A percentile compares a stretch with the other conserved stretches of the same genome.
Conservation (phyloP, 495 filamentous ascomycete species). For the Penicillium psychrofluorescens region DNA sequence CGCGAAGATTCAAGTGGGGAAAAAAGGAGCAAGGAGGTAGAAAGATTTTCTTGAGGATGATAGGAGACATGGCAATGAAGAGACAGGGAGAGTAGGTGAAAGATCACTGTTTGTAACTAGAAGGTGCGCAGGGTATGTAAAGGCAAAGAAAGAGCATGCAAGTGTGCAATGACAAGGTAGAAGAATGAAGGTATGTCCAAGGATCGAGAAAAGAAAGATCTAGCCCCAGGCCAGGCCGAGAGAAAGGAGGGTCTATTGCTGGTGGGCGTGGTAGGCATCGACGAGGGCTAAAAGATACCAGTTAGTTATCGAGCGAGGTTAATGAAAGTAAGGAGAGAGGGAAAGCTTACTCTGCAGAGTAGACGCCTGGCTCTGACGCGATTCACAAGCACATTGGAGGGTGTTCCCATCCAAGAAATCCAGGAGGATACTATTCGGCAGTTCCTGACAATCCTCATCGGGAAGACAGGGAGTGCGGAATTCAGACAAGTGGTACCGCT, state of each 20-base stretch:
- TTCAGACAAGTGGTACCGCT: constrained; percentile 73
- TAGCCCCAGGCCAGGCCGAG: neutral
- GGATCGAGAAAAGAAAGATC: no score
- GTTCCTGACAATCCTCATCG: constrained; percentile 80
- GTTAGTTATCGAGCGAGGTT: no score
- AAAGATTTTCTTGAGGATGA: neutral
- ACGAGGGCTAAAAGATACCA: constrained; percentile 12
- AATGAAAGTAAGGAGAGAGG: neutral
- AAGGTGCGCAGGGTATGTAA: no score
- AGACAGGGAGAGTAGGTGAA: no score
- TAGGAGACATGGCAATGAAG: neutral
- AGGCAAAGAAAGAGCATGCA: neutral
- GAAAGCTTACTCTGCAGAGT: constrained; percentile 58
- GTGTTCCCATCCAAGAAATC: constrained; percentile 79
- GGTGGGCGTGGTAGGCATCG: constrained; percentile 20
- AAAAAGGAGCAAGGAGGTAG: constrained; percentile 1
- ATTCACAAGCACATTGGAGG: constrained; percentile 81
- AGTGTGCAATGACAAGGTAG: neutral
- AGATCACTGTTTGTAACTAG: no score
- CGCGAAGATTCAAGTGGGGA: neutral
- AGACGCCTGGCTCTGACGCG: constrained; percentile 60
- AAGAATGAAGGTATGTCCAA: no score
- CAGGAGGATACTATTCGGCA: constrained; percentile 78
- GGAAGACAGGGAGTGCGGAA: constrained; percentile 72
- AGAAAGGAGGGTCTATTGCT: constrained; percentile 7